These are phyloP conservation scores for Backusella tarrabulga DNA, from an alignment of 192 early-diverging fungal genomes.

Conservation along the genomic window DNA sequence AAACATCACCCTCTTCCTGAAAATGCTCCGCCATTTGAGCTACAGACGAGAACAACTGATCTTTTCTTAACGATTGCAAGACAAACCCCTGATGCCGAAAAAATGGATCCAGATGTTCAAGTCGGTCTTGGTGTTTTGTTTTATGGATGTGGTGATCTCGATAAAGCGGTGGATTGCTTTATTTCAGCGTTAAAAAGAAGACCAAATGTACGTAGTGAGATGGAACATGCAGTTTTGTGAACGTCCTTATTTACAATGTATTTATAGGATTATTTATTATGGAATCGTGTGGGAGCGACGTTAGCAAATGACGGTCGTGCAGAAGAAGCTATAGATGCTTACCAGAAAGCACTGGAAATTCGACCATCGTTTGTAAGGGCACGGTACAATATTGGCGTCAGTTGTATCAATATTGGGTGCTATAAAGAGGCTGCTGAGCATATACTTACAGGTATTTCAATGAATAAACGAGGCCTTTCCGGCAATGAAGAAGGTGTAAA, in stretches of 20 bases:
- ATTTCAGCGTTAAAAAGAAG: constrained; percentile 83
- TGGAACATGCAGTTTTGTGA: neutral
- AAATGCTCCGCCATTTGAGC: constrained; percentile 42
- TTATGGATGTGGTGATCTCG: constrained; percentile 87
- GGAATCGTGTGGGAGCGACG: constrained; percentile 97
- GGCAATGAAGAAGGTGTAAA: constrained; percentile 44
- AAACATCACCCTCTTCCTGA: constrained; percentile 25
- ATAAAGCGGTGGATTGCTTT: constrained; percentile 98
- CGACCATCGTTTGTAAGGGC: constrained; percentile 96
- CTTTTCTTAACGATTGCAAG: constrained; percentile 81
- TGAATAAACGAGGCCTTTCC: constrained; percentile 23
- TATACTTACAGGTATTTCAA: constrained; percentile 78
- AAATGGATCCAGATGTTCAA: constrained; percentile 90
- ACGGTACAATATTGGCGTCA: constrained; percentile 93
- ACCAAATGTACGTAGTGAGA: constrained; percentile 46
- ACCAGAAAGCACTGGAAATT: constrained; percentile 89
- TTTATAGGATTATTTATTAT: constrained; percentile 82
- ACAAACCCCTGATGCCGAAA: constrained; percentile 34
- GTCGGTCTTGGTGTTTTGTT: constrained; percentile 96
- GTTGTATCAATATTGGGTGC: constrained; percentile 91
- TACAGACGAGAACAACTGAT: constrained; percentile 66
- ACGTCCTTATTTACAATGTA: neutral
- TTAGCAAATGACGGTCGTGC: constrained; percentile 83
- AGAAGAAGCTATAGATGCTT: constrained; percentile 88
- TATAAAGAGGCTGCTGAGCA: constrained; percentile 94